phyloP scores from a whole-genome alignment of 2,329 filamentous ascomycete genomes.

The Pseudogymnoascus sp. region DNA sequence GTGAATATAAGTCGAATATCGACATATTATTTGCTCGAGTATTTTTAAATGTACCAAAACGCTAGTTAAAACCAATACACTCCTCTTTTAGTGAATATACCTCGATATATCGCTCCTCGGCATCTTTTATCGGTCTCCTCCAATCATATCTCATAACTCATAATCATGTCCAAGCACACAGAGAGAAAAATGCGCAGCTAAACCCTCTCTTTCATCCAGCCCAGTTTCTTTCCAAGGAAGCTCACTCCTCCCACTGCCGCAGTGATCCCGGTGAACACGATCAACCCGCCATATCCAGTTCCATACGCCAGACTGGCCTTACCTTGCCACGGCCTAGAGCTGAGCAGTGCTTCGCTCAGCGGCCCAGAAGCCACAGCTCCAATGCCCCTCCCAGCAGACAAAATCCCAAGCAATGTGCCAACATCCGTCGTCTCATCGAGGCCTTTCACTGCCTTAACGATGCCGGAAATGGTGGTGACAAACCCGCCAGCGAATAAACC shows the following conservation, averaged over 20 bases:
- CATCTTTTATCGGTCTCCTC: neutral
- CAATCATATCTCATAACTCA: neutral
- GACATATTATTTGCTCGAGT: neutral
- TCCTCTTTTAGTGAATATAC: neutral
- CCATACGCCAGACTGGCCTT: slow-evolving; percentile 38
- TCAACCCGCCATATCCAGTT: slow-evolving; percentile 44
- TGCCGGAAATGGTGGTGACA: slow-evolving; percentile 38
- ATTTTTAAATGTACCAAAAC: neutral
- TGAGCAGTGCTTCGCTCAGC: slow-evolving; percentile 45
- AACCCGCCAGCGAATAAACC: slow-evolving; percentile 51
- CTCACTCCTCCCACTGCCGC: slow-evolving; percentile 40
- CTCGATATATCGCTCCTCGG: too few relatives aligned
- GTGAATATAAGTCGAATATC: neutral
- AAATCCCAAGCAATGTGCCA: slow-evolving; percentile 32
- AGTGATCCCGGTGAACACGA: slow-evolving; percentile 49
- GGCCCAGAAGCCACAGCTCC: slow-evolving; percentile 52
- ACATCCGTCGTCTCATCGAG: slow-evolving; percentile 17
- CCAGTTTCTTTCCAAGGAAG: slow-evolving; percentile 34
- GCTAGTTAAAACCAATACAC: neutral
- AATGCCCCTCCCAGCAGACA: slow-evolving; percentile 52
- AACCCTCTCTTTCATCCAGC: slow-evolving; percentile 14
- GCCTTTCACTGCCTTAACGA: slow-evolving; percentile 21
- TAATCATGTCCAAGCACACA: neutral
- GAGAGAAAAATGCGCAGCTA: slow-evolving; percentile 19
- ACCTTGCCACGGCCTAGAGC: slow-evolving; percentile 37